These are phyloP conservation scores for Helianthus tuberosus DNA, from an alignment of 129 eudicot species.

Conservation along the genomic window DNA sequence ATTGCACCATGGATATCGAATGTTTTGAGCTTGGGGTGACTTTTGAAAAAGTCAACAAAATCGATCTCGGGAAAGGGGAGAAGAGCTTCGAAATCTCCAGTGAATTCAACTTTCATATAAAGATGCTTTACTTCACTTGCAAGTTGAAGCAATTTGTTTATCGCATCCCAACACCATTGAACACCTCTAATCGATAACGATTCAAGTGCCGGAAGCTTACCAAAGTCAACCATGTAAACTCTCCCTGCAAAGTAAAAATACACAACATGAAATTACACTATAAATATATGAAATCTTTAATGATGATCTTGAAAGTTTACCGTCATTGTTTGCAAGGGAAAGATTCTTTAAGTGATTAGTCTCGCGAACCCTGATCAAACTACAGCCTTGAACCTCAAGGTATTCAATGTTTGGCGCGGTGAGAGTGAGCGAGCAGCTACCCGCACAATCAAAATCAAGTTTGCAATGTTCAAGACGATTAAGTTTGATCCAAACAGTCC, in stretches of 20 bases:
- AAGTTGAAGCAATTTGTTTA: slow-evolving; percentile 79
- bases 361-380: slow-evolving; percentile 69
- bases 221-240: slow-evolving; percentile 80
- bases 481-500: slow-evolving; percentile 59
- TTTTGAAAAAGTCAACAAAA: slow-evolving; percentile 85
- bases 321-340: slow-evolving; percentile 69
- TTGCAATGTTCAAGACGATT: slow-evolving; percentile 64
- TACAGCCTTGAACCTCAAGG: slow-evolving; percentile 91
- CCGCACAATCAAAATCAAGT: slow-evolving; percentile 73
- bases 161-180: slow-evolving; percentile 96
- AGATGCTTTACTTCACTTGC: slow-evolving; percentile 88
- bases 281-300: neutral
- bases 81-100: slow-evolving; percentile 78
- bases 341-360: slow-evolving; percentile 62
- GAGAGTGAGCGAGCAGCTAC: slow-evolving; percentile 59
- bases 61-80: slow-evolving; percentile 94
- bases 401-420: slow-evolving; percentile 62
- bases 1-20: slow-evolving; percentile 96
- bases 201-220: slow-evolving; percentile 76
- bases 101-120: slow-evolving; percentile 90
- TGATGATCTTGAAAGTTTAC: slow-evolving; percentile 39
- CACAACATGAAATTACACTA: neutral
- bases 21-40: slow-evolving; percentile 73
- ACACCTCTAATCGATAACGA: slow-evolving; percentile 80
- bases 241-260: slow-evolving; percentile 50